Evolutionary conservation across 768 basidiomycete genomes (phyloP).

Genomic region (Jaapia argillacea): DNA sequence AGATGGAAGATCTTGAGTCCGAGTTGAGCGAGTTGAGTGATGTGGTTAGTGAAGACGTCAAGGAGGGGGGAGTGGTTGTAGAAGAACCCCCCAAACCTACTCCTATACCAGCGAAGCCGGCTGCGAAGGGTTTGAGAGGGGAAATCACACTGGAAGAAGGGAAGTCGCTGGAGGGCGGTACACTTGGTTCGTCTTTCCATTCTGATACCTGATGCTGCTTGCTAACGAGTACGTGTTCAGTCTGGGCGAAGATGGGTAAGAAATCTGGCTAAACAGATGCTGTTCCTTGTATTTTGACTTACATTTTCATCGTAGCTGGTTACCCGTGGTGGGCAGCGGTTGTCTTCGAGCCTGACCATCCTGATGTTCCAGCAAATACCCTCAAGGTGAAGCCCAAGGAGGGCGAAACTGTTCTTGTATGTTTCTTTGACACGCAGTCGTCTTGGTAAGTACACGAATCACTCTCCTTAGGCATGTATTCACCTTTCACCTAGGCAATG

Average conservation of each 20-base stretch:
- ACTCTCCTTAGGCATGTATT: conserved; percentile 1
- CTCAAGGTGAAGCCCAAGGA: conserved; percentile 23
- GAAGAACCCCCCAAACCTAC: not conserved
- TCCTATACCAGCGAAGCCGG: conserved; percentile 1
- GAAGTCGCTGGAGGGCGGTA: conserved; percentile 39
- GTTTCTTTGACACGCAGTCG: conserved; percentile 62
- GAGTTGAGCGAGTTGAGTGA: not conserved
- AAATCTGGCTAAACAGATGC: conserved; percentile 3
- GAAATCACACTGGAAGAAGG: conserved; percentile 23
- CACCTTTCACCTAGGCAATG: conserved; percentile 41
- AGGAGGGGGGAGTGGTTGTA: not conserved
- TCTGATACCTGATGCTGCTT: conserved; percentile 4
- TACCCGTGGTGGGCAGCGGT: conserved; percentile 89
- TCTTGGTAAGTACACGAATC: conserved; percentile 40
- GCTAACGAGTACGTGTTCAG: conserved; percentile 23
- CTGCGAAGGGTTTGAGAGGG: conserved; percentile 16
- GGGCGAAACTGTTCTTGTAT: conserved; percentile 42
- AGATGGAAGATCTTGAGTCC: not conserved
- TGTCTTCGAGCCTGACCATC: conserved; percentile 54
- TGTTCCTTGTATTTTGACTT: too few species aligned
- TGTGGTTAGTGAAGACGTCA: not conserved
- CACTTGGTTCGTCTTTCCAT: conserved; percentile 44
- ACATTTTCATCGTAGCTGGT: conserved; percentile 32
- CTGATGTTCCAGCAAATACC: conserved; percentile 35
- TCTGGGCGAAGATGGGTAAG: conserved; percentile 79